Evolutionary conservation across 495 filamentous ascomycete genomes (phyloP), one percentile per base, ranked within the genome.

Genomic region (Aspergillus affinis): DNA sequence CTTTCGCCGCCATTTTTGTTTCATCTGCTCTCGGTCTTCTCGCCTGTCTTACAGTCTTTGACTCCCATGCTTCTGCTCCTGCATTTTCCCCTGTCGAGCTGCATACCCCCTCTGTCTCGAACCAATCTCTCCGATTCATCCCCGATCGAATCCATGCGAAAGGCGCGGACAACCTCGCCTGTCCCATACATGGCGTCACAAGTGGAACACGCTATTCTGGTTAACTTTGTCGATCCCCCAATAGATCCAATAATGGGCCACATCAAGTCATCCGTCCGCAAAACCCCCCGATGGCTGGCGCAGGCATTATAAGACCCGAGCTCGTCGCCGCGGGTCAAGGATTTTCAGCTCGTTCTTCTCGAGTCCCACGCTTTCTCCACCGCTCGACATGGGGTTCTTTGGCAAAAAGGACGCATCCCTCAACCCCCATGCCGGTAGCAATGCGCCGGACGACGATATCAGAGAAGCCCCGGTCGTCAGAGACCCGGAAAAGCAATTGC

Each of bases 401-500:
- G 59, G 65, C 10, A 77, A 68, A 53, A 57, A 60, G 30, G 61
- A 69, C 8, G 12, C 8, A 4, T 10, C 36, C 36, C 36, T 41
- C 36, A 10, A 41, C 36, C 36, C 29, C 29, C 7, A 50, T 13
- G 48, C 65, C 19, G 58, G n/a, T 41, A 52, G 52, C 50, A 21
- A 10, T 17, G 19, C 51, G 1, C 17, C 36, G 21, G 44, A 68
- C 21, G 70, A 74, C 59, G 64, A 62, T 26, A 72, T 75, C 36
- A 57, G 69, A 48, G 45, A 60, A 13, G 56, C 65, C 15, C 61
- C 70, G 0, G 44, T 60, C 0, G 45, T 58, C 17, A 26, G 54
- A 19, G 76, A 77, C 67, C 51, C 72, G 9, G 74, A 78, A 32
- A 78, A 77, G 55, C 60, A 69, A 19, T 32, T 66, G 0, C 66